Percentiles rank a stretch among this genome's conserved stretches.
Evolutionary conservation across 208 protist genomes (phyloP).

Genomic region (Trypanosomatidae sp.): DNA sequence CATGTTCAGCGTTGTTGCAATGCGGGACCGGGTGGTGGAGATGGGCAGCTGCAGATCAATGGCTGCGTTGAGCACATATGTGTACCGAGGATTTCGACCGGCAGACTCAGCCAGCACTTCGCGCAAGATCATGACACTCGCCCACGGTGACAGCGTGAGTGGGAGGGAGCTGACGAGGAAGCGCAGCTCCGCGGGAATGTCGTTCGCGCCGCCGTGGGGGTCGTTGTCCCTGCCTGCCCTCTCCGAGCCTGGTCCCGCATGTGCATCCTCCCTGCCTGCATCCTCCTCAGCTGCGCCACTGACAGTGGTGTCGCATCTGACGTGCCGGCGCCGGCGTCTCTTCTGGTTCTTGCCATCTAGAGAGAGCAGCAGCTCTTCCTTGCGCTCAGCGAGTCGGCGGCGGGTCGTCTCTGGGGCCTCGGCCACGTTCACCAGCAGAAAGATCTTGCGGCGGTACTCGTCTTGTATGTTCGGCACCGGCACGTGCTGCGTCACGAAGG

Average conservation of each 20-base stretch:
- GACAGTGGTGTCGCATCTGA: background rate
- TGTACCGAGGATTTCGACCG: constrained; percentile 85
- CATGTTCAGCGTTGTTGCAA: constrained; percentile 90
- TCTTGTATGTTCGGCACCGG: constrained; percentile 89
- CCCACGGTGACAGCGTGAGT: constrained; percentile 81
- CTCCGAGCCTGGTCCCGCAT: background rate
- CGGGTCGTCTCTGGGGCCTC: constrained; percentile 52
- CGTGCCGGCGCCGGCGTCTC: background rate
- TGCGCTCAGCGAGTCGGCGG: constrained; percentile 19
- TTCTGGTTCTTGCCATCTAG: background rate
- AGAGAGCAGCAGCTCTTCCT: constrained; percentile 6
- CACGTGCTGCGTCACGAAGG: constrained; percentile 76
- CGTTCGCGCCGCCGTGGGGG: constrained; percentile 39
- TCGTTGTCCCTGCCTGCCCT: constrained; percentile 12
- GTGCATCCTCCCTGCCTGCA: background rate
- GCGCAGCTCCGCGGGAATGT: constrained; percentile 80
- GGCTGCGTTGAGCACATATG: constrained; percentile 87
- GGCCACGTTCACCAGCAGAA: constrained; percentile 86
- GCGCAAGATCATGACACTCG: constrained; percentile 83
- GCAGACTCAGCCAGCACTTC: constrained; percentile 86
- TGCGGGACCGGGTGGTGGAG: constrained; percentile 85
- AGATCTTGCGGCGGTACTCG: constrained; percentile 90
- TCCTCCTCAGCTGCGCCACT: background rate
- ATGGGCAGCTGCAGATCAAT: constrained; percentile 90
- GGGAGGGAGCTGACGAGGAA: constrained; percentile 86